Evolutionary conservation across 805 yeast species (phyloP).

Genomic region (Komagataella populi): DNA sequence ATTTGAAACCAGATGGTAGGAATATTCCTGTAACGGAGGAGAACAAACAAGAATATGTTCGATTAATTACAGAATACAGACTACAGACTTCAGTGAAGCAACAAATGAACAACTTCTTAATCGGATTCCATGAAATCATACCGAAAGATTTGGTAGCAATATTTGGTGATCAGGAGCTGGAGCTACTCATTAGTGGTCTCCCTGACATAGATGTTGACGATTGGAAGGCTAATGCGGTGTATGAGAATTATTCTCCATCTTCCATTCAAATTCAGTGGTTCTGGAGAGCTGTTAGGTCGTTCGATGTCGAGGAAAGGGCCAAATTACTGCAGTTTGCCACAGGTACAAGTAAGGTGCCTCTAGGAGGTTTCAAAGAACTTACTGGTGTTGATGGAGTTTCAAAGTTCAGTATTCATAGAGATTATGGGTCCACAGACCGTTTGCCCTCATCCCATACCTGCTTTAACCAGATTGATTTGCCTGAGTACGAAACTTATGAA

Average conservation of each 20-base stretch:
- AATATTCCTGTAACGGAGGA: constrained; percentile 79
- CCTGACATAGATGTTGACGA: constrained; percentile 95
- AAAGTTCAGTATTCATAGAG: constrained; percentile 81
- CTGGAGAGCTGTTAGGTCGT: constrained; percentile 95
- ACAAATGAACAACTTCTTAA: constrained; percentile 74
- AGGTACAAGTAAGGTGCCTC: constrained; percentile 93
- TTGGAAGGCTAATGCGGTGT: constrained; percentile 79
- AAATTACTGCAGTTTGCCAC: constrained; percentile 90
- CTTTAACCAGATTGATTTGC: constrained; percentile 88
- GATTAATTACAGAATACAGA: constrained; percentile 74
- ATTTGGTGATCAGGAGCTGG: constrained; percentile 93
- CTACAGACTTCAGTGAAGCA: constrained; percentile 72
- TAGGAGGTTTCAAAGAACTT: constrained; percentile 83
- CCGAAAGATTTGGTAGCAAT: constrained; percentile 73
- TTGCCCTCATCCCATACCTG: constrained; percentile 95
- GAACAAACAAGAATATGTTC: constrained; percentile 83
- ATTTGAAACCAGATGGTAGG: constrained; percentile 71
- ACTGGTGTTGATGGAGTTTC: constrained; percentile 80
- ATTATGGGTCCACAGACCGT: constrained; percentile 73
- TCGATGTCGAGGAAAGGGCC: constrained; percentile 89
- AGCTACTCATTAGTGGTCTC: constrained; percentile 80
- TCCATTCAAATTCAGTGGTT: constrained; percentile 91
- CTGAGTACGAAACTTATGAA: constrained; percentile 85
- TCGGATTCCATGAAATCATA: constrained; percentile 84
- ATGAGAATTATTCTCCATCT: constrained; percentile 69